Percentiles rank a stretch among this genome's conserved stretches.
Conservation (phyloP, 2,329 filamentous ascomycete species). For the Sporothrix mexicana region DNA sequence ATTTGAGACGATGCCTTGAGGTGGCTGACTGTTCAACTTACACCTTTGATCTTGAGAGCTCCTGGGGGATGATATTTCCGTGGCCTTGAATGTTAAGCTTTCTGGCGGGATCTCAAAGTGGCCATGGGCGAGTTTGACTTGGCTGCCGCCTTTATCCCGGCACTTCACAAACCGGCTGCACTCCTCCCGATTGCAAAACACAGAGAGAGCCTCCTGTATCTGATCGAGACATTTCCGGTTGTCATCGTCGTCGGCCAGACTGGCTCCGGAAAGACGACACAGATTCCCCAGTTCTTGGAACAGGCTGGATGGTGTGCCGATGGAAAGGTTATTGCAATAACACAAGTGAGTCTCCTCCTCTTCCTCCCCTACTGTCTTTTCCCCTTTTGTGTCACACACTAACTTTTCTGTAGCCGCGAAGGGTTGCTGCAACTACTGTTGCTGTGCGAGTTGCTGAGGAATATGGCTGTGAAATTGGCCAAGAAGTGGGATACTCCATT, state of each 20-base stretch:
- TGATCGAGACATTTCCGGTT: slow-evolving; percentile 82
- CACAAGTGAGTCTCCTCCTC: slow-evolving; percentile 59
- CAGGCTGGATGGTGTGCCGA: slow-evolving; percentile 86
- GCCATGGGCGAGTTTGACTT: slow-evolving; percentile 64
- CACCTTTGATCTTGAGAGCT: neutral
- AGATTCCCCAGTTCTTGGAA: slow-evolving; percentile 90
- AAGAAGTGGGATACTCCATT: slow-evolving; percentile 93
- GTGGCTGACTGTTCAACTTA: neutral
- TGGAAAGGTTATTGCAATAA: slow-evolving; percentile 84
- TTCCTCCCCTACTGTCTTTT: neutral
- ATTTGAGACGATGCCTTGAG: neutral
- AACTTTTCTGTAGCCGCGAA: slow-evolving; percentile 67
- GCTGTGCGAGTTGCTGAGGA: slow-evolving; percentile 90
- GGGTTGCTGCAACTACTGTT: slow-evolving; percentile 90
- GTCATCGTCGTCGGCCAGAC: slow-evolving; percentile 93
- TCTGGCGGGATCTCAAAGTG: neutral
- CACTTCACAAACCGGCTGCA: slow-evolving; percentile 82
- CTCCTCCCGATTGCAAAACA: slow-evolving; percentile 88
- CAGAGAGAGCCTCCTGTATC: slow-evolving; percentile 78
- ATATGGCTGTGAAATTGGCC: slow-evolving; percentile 81
- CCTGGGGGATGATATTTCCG: neutral
- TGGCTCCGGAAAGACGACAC: slow-evolving; percentile 93
- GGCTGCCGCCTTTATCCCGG: slow-evolving; percentile 70
- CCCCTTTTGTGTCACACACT: neutral
- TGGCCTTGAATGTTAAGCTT: no score